phyloP scores from a whole-genome alignment of 495 filamentous ascomycete species.

The Talaromyces stipitatus region DNA sequence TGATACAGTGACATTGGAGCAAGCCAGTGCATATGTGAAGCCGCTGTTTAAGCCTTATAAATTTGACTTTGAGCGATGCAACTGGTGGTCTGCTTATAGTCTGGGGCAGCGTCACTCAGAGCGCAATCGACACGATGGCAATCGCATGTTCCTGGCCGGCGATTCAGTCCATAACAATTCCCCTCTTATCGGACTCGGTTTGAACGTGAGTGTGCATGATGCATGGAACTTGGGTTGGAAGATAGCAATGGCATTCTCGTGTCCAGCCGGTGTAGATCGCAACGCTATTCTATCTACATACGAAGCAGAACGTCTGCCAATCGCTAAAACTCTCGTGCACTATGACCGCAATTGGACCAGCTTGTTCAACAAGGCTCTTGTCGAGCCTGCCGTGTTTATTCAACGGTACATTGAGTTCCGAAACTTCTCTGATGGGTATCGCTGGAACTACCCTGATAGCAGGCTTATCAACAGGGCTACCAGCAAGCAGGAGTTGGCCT shows the following conservation, averaged over 20 bases:
- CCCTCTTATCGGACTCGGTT: slow-evolving; percentile 68
- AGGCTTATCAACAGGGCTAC: neutral
- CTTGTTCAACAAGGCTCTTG: slow-evolving; percentile 12
- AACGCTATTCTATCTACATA: slow-evolving; percentile 63
- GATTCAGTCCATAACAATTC: slow-evolving; percentile 55
- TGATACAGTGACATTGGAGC: too few species aligned
- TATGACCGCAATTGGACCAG: too few species aligned
- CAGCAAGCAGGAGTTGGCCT: slow-evolving; percentile 25
- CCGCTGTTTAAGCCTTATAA: slow-evolving; percentile 56
- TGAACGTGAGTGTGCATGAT: slow-evolving; percentile 65
- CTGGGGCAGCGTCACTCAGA: slow-evolving; percentile 69
- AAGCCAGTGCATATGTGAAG: too few species aligned
- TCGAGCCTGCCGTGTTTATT: slow-evolving; percentile 25
- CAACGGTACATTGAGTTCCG: too few species aligned
- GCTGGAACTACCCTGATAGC: too few species aligned
- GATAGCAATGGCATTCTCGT: too few species aligned
- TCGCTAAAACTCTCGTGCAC: slow-evolving; percentile 66
- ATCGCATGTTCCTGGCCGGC: slow-evolving; percentile 58
- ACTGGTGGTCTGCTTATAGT: slow-evolving; percentile 61
- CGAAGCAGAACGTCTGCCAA: slow-evolving; percentile 55
- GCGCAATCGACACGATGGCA: slow-evolving; percentile 52
- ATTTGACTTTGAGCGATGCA: slow-evolving; percentile 50
- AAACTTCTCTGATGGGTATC: too few species aligned
- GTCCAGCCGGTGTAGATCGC: too few species aligned
- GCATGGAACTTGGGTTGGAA: too few species aligned